Evolutionary conservation across 2,329 filamentous ascomycete species (phyloP), one percentile per base, ranked within the genome.

Genomic region (Trichoderma citrinoviride): DNA sequence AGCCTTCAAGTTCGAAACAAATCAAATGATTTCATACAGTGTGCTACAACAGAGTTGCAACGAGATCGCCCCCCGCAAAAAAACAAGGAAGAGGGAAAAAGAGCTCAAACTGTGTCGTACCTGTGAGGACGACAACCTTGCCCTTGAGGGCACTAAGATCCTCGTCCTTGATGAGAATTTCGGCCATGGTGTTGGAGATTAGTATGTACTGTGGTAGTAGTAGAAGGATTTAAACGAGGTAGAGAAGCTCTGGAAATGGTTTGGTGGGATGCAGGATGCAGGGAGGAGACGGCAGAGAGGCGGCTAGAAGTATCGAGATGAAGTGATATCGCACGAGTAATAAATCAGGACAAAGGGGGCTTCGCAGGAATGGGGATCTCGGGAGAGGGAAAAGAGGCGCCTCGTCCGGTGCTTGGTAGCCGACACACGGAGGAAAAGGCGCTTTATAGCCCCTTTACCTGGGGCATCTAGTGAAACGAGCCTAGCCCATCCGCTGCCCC

Each of bases 41-140:
- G n/a, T n/a, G n/a, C n/a, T n/a, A 37, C 33, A 12, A 37, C 14
- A 5, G 3, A 29, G 7, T 29, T 7, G 29, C n/a, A n/a, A 29
- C 29, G 33, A 5, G 33, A 14, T 12, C 2, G 5, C 10, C 12
- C 33, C 33, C 33, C 33, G 33, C 33, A 37, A 37, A 33, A 33
- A 33, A 10, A 14, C n/a, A 1, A 14, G 33, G 5, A 3, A 14
- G 33, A 17, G 54, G 14, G 5, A 17, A 43, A 19, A 17, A 43
- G 41, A n/a, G 17, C 15, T 43, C n/a, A 19, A 19, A 43, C 41
- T 17, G 41, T n/a, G 47, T 5, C 58, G n/a, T 61, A 61, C 58
- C 58, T 52, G 58, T 61, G 40, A 61, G 47, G 25, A 61, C 47
- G 23, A 61, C 58, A n/a, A 61, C 47, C 21, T 61, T 61, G 47